A percentile compares a stretch with the other conserved stretches of the same genome.
These are phyloP conservation scores for Calamus simplicifolius DNA, from an alignment of 176 grass and related monocot genomes.

Conservation along the genomic window DNA sequence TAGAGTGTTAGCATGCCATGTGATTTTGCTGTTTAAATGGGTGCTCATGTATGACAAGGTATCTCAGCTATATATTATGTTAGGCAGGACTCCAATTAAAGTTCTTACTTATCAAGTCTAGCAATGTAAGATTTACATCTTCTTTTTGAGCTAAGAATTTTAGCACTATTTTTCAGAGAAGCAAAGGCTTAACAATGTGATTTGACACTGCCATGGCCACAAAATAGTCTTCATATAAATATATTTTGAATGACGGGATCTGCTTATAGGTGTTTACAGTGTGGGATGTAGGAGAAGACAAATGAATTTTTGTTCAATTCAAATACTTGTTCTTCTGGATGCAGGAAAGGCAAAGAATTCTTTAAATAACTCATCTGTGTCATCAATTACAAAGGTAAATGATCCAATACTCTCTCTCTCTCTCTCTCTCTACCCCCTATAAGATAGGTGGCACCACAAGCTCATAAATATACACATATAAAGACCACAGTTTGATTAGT, in stretches of 20 bases:
- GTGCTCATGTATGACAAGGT: too few species aligned
- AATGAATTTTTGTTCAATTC: conserved; percentile 21
- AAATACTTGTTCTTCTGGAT: conserved; percentile 30
- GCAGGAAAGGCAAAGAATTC: conserved; percentile 35
- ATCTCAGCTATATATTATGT: too few species aligned
- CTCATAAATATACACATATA: too few species aligned
- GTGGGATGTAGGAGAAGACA: neutral
- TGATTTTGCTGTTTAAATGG: too few species aligned
- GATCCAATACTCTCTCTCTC: too few species aligned
- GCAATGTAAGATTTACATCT: too few species aligned
- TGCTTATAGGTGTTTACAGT: neutral
- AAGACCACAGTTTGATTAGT: too few species aligned
- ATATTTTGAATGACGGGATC: neutral
- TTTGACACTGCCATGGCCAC: conserved; percentile 13
- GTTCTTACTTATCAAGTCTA: conserved; percentile 4
- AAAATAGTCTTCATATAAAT: conserved; percentile 24
- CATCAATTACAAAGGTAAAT: conserved; percentile 29
- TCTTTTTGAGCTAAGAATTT: too few species aligned
- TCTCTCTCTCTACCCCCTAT: too few species aligned
- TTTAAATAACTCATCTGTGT: conserved; percentile 15
- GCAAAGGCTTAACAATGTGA: conserved; percentile 2
- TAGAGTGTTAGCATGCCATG: too few species aligned
- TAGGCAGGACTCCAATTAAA: too few species aligned
- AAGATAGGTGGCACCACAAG: too few species aligned
- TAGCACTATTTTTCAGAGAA: neutral